phyloP scores from a whole-genome alignment of 352 stramenopile genomes.

The Phytophthora ohioensis region DNA sequence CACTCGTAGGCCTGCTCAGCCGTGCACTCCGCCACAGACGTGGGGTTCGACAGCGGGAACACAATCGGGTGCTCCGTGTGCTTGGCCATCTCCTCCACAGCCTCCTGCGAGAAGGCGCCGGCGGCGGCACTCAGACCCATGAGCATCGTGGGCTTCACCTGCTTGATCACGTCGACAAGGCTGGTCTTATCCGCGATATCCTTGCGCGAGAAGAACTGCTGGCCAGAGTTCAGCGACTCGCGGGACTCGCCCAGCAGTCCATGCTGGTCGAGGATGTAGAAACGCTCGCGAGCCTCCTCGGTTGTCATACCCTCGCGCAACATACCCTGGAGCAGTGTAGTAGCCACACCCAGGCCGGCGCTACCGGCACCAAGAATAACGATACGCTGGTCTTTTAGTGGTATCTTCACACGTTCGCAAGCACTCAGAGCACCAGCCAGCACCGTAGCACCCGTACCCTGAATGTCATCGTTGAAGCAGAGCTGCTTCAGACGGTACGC shows the following conservation, averaged over 20 bases:
- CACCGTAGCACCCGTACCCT: conserved; percentile 96
- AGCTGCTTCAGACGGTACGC: conserved; percentile 95
- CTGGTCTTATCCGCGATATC: conserved; percentile 78
- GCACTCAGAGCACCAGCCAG: conserved; percentile 90
- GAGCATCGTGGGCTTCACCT: conserved; percentile 94
- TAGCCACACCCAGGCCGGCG: conserved; percentile 95
- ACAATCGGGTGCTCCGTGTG: conserved; percentile 94
- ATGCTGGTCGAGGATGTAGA: conserved; percentile 86
- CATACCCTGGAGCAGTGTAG: conserved; percentile 92
- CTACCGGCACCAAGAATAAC: conserved; percentile 95
- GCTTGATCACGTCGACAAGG: conserved; percentile 86
- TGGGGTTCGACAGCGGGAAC: conserved; percentile 98
- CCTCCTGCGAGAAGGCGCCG: conserved; percentile 90
- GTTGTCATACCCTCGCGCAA: conserved; percentile 79
- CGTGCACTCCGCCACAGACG: conserved; percentile 96
- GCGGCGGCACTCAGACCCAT: conserved; percentile 92
- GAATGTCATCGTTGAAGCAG: conserved; percentile 99
- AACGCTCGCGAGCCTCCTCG: conserved; percentile 74
- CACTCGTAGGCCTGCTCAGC: conserved; percentile 97
- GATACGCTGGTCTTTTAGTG: conserved; percentile 95
- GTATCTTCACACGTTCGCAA: conserved; percentile 73
- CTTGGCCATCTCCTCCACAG: conserved; percentile 89
- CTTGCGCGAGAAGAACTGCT: conserved; percentile 81
- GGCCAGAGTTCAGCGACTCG: conserved; percentile 68
- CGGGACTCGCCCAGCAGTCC: conserved; percentile 67